Base-by-base conservation (phyloP, 768 basidiomycete species). In the Russula sp. region DNA sequence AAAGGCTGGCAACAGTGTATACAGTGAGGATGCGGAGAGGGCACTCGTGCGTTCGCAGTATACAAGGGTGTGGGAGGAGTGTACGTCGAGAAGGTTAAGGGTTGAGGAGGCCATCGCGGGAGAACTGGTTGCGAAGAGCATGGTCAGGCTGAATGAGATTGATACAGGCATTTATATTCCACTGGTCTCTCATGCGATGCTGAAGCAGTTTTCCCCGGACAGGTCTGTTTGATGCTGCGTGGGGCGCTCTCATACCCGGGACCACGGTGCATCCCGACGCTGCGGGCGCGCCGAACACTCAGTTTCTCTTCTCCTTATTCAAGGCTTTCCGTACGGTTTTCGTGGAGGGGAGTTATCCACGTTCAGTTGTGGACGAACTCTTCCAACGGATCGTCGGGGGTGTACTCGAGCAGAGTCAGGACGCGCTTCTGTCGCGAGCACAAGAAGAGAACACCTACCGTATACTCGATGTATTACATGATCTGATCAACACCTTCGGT, bases 401-500 rank as follows among this genome's bases (percentile, higher is more conserved):
- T 0, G 67, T 76, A n/a, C 63, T 81, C 5, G 65, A 67, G 56
- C 73, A 61, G 38, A 74, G 76, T 46, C 71, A 74, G 42, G 58
- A 64, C 3, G 56, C 69, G 13, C 66, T 75, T 14, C 58, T 60
- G 14, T 59, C 61, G 51, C 59, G 60, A n/a, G 34, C 49, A 62
- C 67, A 69, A 16, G 61, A 67, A 25, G 66, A 67, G 34, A 63
- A 45, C 5, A 20, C 66, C 9, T 59, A 71, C 14, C 60, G 45
- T 14, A 61, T 59, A 18, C 60, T 73, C 1, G 53, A 49, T 18
- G 66, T 69, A 32, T 69, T 84, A 34, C 73, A 79, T 14, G 73
- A 73, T 42, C 71, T 86, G 38, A 66, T 88, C 45, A 74, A 78
- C 10, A 73, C 76, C 6, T 87, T 88, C 62, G 80, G 80, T 2